Evolutionary conservation across 257 asterid genomes (phyloP).

Genomic region (Coffea canephora): DNA sequence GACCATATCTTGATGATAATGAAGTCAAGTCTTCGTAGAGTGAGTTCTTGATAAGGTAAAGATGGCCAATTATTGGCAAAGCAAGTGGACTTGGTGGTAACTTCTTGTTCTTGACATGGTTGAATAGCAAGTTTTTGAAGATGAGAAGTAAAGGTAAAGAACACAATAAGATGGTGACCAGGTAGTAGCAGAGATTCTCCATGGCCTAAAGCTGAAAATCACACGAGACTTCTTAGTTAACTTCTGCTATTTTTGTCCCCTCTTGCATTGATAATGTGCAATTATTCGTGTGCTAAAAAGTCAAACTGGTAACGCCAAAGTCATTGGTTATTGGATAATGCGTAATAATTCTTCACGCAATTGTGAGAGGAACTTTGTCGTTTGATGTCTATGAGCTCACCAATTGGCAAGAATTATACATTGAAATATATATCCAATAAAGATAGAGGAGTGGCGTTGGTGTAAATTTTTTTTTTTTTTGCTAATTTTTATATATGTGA

Average conservation of each 20-base stretch:
- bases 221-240: too few species aligned
- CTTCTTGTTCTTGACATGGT: not conserved
- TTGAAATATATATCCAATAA: too few species aligned
- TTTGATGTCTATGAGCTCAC: too few species aligned
- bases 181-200: not conserved
- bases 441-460: constrained; percentile 43
- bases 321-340: too few species aligned
- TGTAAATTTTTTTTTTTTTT: constrained; percentile 20
- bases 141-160: too few species aligned
- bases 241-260: too few species aligned
- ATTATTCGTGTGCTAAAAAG: constrained; percentile 27
- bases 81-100: constrained; percentile 48
- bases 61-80: constrained; percentile 58
- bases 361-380: too few species aligned
- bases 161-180: not conserved
- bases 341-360: too few species aligned
- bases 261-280: constrained; percentile 32
- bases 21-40: constrained; percentile 32
- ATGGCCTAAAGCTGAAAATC: not conserved
- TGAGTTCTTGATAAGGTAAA: not conserved
- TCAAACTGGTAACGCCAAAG: too few species aligned
- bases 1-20: constrained; percentile 41
- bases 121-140: too few species aligned
- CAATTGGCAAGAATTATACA: too few species aligned
- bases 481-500: too few species aligned